Evolutionary conservation across 148 eudicot genomes (phyloP), one percentile per base, ranked within the genome.

Genomic region (Rhododendron henanense): DNA sequence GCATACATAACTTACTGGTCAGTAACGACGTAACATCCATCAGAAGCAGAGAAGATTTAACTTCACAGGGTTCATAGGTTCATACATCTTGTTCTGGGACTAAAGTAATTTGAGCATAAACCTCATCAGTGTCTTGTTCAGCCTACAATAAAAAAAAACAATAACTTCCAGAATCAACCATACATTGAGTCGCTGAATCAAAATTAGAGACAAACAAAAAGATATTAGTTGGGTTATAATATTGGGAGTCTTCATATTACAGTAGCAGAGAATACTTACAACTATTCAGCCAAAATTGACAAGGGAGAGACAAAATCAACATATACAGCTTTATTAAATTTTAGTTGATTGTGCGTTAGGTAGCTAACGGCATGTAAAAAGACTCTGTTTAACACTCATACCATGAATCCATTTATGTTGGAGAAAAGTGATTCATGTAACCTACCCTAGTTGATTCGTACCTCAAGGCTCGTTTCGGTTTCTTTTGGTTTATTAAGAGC

Each of bases 61-160:
- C 9, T 47, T 48, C n/a, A 76, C 39, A 6, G 5, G 35, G 33
- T 13, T 55, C 15, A 77, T 23, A 79, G 41, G 59, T 85, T 59
- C 93, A 90, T 92, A 96, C 99, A 91, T 94, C 95, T 86, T 87
- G 18, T 83, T 93, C 95, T 11, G 99, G 99, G 51, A 92, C 77
- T 87, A 97, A 88, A 88, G 98, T 92, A 76, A 97, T 95, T 88
- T 97, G 98, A 0, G 98, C 98, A 89, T 97, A 97, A 13, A 95
- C 99, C 87, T 97, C 98, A 91, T 97, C 99, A 53, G 95, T 94
- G 82, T 97, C 99, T 87, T 89, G 91, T 90, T 97, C 99, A 85
- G 98, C 99, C 99, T 97, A 92, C 93, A 92, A 73, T 87, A 55
- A 69, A 41, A 85, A 85, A 73, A 83, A 53, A 63, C 57, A 83